A percentile compares a stretch with the other conserved stretches of the same genome.
These are phyloP conservation scores for Stachybotrys chartarum DNA, from an alignment of 2,329 filamentous ascomycete species.

Conservation along the genomic window DNA sequence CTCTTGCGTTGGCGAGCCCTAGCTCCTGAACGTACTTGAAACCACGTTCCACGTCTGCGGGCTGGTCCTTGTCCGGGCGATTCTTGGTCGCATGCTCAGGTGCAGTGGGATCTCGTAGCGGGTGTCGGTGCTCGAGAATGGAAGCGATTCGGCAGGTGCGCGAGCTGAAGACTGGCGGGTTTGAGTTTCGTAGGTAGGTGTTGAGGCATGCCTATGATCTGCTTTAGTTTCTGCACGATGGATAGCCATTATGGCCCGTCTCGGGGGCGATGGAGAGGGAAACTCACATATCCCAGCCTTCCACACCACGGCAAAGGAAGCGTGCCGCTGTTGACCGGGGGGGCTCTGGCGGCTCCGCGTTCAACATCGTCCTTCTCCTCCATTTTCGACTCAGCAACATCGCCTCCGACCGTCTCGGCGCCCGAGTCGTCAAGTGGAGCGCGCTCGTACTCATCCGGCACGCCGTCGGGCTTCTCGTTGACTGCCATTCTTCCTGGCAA, in stretches of 20 bases:
- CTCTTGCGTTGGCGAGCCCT: conserved; percentile 73
- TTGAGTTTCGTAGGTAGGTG: conserved; percentile 78
- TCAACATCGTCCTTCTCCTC: conserved; percentile 17
- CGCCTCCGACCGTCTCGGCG: conserved; percentile 11
- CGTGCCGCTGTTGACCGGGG: conserved; percentile 74
- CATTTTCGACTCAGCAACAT: conserved; percentile 10
- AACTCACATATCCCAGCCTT: conserved; percentile 73
- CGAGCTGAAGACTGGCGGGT: conserved; percentile 81
- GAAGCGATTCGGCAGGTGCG: conserved; percentile 86
- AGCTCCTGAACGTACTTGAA: conserved; percentile 68
- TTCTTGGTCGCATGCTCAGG: conserved; percentile 83
- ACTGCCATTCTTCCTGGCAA: conserved; percentile 1
- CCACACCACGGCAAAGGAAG: conserved; percentile 89
- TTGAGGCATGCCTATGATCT: conserved; percentile 69
- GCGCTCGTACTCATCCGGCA: conserved; percentile 8
- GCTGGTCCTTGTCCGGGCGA: conserved; percentile 66
- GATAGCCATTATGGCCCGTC: background rate
- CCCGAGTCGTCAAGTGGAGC: conserved; percentile 14
- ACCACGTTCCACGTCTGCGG: conserved; percentile 60
- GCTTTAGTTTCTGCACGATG: conserved; percentile 6
- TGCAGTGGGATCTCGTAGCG: conserved; percentile 65
- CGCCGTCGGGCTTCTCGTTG: conserved; percentile 2
- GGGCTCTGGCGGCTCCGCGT: conserved; percentile 47
- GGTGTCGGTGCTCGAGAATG: conserved; percentile 82
- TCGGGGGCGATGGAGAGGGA: background rate